Evolutionary conservation across 192 early-diverging fungal genomes (phyloP), one percentile per base, ranked within the genome.

Genomic region (Umbelopsis vinacea): DNA sequence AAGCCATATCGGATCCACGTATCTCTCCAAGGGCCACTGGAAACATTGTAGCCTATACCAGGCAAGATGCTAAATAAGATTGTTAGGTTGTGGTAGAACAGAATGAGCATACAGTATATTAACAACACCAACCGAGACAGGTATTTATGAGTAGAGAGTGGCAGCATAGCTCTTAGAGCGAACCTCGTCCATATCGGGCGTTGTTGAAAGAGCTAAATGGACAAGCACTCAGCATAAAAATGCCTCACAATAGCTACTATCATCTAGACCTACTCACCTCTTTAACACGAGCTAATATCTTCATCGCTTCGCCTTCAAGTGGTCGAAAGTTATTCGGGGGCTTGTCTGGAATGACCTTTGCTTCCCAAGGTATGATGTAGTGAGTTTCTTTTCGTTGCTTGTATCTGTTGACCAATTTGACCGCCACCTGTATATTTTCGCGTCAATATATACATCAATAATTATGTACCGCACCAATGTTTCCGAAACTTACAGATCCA

Each of bases 1-100:
- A 74, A 54, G 2, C 85, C 85, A 66, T 81, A 86, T 19, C 53
- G 71, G n/a, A 85, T 53, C 85, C 85, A 86, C 37, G 72, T 79
- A 66, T 79, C 79, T 17, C 84, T 81, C 75, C 81, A 86, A 3
- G 85, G 78, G 17, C 85, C 85, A 50, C 69, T 72, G 26, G 45
- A n/a, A 52, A 86, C 73, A 22, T 52, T 71, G 69, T 85, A 86
- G 2, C 73, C 67, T 45, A 71, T 11, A 10, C 53, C 66, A 7
- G 76, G 73, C 12, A 85, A 66, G 11, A 78, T 23, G 19, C 81
- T 81, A 47, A 23, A n/a, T 10, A 47, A 6, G 24, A 35, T 1
- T 52, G 24, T 43, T 14, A 46, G 12, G 19, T 7, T 43, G 21
- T 23, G 40, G 8, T 9, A 19, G 6, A 5, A 48, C 29, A 50